phyloP scores from a whole-genome alignment of 495 filamentous ascomycete genomes.

The Pseudotulostoma volvatum region DNA sequence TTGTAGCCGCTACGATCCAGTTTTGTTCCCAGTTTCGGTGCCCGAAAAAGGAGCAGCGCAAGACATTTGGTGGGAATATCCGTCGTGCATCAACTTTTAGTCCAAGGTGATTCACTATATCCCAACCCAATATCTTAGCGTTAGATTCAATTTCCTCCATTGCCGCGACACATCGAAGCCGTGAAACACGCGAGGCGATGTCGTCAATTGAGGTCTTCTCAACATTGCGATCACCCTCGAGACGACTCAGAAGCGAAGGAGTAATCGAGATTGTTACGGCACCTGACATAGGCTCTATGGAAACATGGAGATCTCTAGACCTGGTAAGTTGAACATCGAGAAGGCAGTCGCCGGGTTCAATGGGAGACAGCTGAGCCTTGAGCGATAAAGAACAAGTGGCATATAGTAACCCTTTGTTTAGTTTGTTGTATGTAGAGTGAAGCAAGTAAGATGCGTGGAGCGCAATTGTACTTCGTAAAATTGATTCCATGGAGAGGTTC shows the following conservation, averaged over 20 bases:
- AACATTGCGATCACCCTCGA: slow-evolving; percentile 20
- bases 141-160: slow-evolving; percentile 47
- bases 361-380: slow-evolving; percentile 33
- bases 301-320: slow-evolving; percentile 37
- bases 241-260: slow-evolving; percentile 29
- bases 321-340: slow-evolving; percentile 53
- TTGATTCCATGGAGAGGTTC: slow-evolving; percentile 50
- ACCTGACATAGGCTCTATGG: slow-evolving; percentile 48
- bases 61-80: slow-evolving; percentile 42
- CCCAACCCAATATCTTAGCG: slow-evolving; percentile 46
- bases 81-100: slow-evolving; percentile 41
- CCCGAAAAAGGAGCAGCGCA: slow-evolving; percentile 46
- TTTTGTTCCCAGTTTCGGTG: slow-evolving; percentile 42
- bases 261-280: slow-evolving; percentile 21
- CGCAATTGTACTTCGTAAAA: slow-evolving; percentile 59
- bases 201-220: slow-evolving; percentile 37
- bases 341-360: slow-evolving; percentile 45
- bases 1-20: slow-evolving; percentile 53
- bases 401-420: slow-evolving; percentile 43
- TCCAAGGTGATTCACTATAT: slow-evolving; percentile 33
- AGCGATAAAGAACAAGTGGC: slow-evolving; percentile 37
- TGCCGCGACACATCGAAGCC: slow-evolving; percentile 39
- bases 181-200: slow-evolving; percentile 33
- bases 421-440: slow-evolving; percentile 35
- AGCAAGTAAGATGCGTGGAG: slow-evolving; percentile 56